Percentiles rank a stretch among this genome's conserved stretches.
These are phyloP conservation scores for Sungouiella blattae DNA, from an alignment of 805 yeast genomes.

Conservation along the genomic window DNA sequence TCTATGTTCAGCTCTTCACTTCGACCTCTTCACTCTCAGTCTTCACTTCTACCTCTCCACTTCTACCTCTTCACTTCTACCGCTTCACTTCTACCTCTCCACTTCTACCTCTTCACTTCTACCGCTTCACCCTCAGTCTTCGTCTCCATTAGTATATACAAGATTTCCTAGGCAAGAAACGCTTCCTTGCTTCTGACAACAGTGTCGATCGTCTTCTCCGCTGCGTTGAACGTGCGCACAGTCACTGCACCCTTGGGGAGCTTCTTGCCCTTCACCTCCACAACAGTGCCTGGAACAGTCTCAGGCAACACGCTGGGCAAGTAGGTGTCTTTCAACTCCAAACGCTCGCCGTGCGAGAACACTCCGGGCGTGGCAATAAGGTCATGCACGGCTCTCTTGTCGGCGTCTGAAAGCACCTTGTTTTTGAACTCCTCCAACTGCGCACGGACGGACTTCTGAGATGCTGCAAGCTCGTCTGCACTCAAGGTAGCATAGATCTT, in stretches of 20 bases:
- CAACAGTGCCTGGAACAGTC: constrained; percentile 38
- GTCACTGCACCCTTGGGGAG: constrained; percentile 46
- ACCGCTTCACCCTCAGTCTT: no score
- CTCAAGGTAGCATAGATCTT: constrained; percentile 39
- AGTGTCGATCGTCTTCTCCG: constrained; percentile 47
- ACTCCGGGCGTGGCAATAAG: constrained; percentile 43
- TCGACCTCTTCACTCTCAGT: no score
- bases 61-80: no score
- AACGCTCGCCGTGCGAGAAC: constrained; percentile 35
- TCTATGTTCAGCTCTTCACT: no score
- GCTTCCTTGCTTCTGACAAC: constrained; percentile 55
- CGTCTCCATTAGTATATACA: no score
- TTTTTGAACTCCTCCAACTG: constrained; percentile 20
- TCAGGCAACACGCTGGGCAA: constrained; percentile 58
- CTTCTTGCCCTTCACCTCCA: constrained; percentile 37
- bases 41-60: no score
- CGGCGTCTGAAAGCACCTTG: constrained; percentile 30
- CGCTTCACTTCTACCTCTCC: no score
- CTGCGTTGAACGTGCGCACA: constrained; percentile 60
- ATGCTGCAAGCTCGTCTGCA: constrained; percentile 21
- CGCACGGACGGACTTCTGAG: constrained; percentile 18
- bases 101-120: no score
- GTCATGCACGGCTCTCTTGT: constrained; percentile 37
- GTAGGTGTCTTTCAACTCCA: constrained; percentile 42
- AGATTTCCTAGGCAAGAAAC: constrained; percentile 22